Evolutionary conservation across 345 rosid genomes (phyloP).

Genomic region (Brassica nigra): DNA sequence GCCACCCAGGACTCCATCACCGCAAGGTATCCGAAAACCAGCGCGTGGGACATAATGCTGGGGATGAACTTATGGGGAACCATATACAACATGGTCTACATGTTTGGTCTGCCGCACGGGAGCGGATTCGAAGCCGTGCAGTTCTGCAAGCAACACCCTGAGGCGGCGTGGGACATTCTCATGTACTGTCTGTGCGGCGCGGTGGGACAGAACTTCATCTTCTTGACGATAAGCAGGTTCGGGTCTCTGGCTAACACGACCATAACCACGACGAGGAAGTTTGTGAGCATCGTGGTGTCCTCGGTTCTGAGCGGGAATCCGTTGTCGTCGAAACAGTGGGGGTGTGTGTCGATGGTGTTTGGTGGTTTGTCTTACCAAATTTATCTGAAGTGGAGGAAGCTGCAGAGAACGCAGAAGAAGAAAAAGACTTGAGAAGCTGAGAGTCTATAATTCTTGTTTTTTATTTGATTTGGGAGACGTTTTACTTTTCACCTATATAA

Average conservation of each 20-base stretch:
- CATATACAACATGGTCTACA: constrained; percentile 83
- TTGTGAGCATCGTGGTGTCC: constrained; percentile 93
- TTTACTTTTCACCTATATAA: constrained; percentile 3
- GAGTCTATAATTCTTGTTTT: constrained; percentile 14
- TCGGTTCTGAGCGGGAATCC: constrained; percentile 92
- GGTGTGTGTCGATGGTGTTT: constrained; percentile 89
- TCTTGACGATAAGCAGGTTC: constrained; percentile 86
- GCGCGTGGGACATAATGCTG: constrained; percentile 96
- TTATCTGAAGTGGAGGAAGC: constrained; percentile 87
- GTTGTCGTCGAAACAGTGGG: constrained; percentile 86
- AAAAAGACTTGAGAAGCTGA: constrained; percentile 56
- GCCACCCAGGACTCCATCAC: constrained; percentile 95
- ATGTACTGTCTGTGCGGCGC: constrained; percentile 93
- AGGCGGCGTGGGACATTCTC: constrained; percentile 89
- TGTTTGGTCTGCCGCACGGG: constrained; percentile 84
- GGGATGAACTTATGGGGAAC: constrained; percentile 99
- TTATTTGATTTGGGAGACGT: constrained; percentile 6
- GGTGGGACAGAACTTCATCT: constrained; percentile 95
- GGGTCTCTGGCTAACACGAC: constrained; percentile 96
- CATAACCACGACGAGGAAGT: constrained; percentile 91
- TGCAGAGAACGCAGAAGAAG: constrained; percentile 81
- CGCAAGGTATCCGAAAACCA: constrained; percentile 83
- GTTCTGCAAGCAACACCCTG: constrained; percentile 90
- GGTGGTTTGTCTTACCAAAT: constrained; percentile 95
- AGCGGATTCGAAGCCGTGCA: constrained; percentile 76